A percentile compares a stretch with the other conserved stretches of the same genome.
Evolutionary conservation across 2,329 filamentous ascomycete species (phyloP).

Genomic region (Botrytis byssoidea): DNA sequence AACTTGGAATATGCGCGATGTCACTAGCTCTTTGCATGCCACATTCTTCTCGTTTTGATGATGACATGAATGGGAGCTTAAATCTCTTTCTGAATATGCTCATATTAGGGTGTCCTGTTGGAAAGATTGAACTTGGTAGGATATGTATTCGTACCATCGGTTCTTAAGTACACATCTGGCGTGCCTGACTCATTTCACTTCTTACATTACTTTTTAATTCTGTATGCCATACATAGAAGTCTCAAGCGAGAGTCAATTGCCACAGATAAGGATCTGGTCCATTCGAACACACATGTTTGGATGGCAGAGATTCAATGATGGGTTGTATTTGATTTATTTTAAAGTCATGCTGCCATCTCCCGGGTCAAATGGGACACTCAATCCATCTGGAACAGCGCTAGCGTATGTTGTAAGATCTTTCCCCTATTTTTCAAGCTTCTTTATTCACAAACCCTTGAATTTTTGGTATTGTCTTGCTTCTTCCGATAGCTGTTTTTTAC

Average conservation of each 20-base stretch:
- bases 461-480: not conserved
- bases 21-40: no score
- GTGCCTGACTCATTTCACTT: not conserved
- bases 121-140: not conserved
- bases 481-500: not conserved
- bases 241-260: not conserved
- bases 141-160: not conserved
- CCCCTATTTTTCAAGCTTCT: not conserved
- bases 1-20: not conserved
- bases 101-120: not conserved
- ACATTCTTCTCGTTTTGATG: not conserved
- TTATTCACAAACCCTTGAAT: not conserved
- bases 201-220: not conserved
- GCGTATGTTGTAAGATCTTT: not conserved
- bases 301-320: not conserved
- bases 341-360: not conserved
- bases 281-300: not conserved
- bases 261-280: not conserved
- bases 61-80: no score
- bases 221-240: not conserved
- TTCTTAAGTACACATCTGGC: not conserved
- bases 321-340: not conserved
- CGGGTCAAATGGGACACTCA: not conserved
- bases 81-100: not conserved
- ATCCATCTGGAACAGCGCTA: not conserved